Evolutionary conservation across 371 early-diverging fungal species (phyloP), one percentile per base, ranked within the genome.

Genomic region (Mucor velutinosus): DNA sequence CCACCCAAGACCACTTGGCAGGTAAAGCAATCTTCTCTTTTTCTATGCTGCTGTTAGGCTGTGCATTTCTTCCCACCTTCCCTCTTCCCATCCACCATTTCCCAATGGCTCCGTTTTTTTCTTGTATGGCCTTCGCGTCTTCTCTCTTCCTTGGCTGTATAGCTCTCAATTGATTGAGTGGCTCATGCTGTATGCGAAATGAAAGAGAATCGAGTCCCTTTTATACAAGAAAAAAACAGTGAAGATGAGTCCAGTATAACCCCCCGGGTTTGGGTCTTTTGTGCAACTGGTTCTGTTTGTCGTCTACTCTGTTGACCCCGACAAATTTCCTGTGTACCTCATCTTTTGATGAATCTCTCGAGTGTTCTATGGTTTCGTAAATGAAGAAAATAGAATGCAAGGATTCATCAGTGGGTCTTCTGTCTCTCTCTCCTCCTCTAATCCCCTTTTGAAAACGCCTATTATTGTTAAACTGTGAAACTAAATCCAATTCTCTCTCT

Each of bases 1-100:
- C 81, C 92, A 37, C 79, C 86, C 57, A 83, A 87, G 66, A 84
- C 85, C 67, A 89, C 86, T 77, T 91, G 92, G 92, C 92, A 91
- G 90, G 92, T 90, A 89, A 72, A 83, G 67, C 74, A 71, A 65
- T 49, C 70, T 58, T 67, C 62, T 69, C 70, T 62, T 65, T 59
- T 65, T 61, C 61, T 67, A 67, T 61, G 62, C 67, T 67, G 62
- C 62, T 67, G 35, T 67, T 67, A 61, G 67, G 62, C 62, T 61
- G 56, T 60, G 64, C 37, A 65, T 65, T 59, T 59, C 53, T 53
- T 25, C 67, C 62, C 43, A 32, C 49, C 10, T 58, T 49, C 35
- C 47, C 61, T 39, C 60, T 47, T 64, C 45, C 43, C 37, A 33
- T 33, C 43, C 39, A 30, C 27, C 39, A 51, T 55, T 25, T 64